These are phyloP conservation scores for Teunomyces gatunensis DNA, from an alignment of 805 yeast genomes.

Conservation along the genomic window DNA sequence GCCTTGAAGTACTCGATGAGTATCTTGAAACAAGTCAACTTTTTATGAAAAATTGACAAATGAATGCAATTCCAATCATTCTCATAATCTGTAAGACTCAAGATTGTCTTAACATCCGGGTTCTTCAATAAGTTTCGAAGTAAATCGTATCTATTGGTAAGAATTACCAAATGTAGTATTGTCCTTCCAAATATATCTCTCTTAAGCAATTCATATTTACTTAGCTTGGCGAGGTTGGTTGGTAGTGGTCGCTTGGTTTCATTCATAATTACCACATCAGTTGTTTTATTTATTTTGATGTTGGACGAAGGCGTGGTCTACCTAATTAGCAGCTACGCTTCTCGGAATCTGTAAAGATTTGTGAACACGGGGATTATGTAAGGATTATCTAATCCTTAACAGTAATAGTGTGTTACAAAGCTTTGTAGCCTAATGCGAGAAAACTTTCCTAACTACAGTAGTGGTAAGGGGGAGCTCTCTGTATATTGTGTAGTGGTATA, in stretches of 20 bases:
- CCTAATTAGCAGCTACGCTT: background rate
- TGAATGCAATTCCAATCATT: conserved; percentile 84
- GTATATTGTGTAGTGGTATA: no score
- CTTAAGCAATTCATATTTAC: conserved; percentile 37
- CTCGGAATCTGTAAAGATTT: background rate
- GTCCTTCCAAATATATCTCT: conserved; percentile 75
- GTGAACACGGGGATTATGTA: no score
- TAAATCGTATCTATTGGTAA: conserved; percentile 47
- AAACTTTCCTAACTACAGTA: no score
- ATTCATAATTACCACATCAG: conserved; percentile 3
- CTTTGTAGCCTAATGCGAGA: no score
- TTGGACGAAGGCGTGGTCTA: background rate
- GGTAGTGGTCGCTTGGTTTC: conserved; percentile 2
- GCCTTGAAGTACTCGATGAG: conserved; percentile 26
- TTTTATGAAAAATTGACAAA: conserved; percentile 57
- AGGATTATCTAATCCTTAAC: no score
- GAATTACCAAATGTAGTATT: conserved; percentile 54
- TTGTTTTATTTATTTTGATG: background rate
- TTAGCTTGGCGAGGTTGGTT: conserved; percentile 14
- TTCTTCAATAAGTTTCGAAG: conserved; percentile 47
- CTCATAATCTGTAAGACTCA: conserved; percentile 58
- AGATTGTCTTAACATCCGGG: conserved; percentile 41
- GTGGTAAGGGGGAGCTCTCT: no score
- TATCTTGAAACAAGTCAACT: conserved; percentile 51
- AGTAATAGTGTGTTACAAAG: no score